Conservation (phyloP, 2,329 filamentous ascomycete genomes). For the Ambrosiella beaveri region DNA sequence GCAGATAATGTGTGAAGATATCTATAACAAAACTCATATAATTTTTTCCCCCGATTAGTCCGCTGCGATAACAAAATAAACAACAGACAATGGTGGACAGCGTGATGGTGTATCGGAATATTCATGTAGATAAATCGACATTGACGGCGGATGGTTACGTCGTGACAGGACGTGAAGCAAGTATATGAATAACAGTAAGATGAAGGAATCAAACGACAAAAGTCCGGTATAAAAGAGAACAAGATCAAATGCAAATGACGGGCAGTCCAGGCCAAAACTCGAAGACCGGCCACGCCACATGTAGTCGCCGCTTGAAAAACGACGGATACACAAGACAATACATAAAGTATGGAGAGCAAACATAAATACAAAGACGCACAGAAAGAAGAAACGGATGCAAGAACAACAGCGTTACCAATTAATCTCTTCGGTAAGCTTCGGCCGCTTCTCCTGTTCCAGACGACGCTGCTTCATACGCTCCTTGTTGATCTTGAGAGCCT, state of each 20-base stretch:
- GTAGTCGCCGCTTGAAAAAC: not conserved
- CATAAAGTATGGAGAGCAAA: not conserved
- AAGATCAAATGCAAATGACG: not conserved
- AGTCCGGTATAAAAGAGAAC: not conserved
- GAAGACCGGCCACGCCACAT: not conserved
- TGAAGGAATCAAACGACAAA: not conserved
- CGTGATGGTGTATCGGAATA: slow-evolving; percentile 10
- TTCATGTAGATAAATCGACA: not conserved
- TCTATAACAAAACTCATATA: not conserved
- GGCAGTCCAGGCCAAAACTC: not conserved
- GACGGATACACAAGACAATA: not conserved
- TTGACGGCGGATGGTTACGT: not conserved
- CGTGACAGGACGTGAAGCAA: slow-evolving; percentile 2
- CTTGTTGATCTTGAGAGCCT: slow-evolving; percentile 31
- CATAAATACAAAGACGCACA: slow-evolving; percentile 6
- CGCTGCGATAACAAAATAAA: slow-evolving; percentile 10
- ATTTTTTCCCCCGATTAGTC: slow-evolving; percentile 7
- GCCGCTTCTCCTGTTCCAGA: slow-evolving; percentile 44
- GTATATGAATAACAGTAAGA: not conserved
- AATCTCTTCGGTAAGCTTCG: slow-evolving; percentile 25
- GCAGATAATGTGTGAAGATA: not conserved
- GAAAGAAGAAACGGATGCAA: slow-evolving; percentile 2
- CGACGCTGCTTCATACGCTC: slow-evolving; percentile 24
- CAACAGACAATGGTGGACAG: slow-evolving; percentile 11
- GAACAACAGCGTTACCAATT: slow-evolving; percentile 21